Evolutionary conservation across 2,329 filamentous ascomycete genomes (phyloP), one percentile per base, ranked within the genome.

Genomic region (Colletotrichum ledebouriae): DNA sequence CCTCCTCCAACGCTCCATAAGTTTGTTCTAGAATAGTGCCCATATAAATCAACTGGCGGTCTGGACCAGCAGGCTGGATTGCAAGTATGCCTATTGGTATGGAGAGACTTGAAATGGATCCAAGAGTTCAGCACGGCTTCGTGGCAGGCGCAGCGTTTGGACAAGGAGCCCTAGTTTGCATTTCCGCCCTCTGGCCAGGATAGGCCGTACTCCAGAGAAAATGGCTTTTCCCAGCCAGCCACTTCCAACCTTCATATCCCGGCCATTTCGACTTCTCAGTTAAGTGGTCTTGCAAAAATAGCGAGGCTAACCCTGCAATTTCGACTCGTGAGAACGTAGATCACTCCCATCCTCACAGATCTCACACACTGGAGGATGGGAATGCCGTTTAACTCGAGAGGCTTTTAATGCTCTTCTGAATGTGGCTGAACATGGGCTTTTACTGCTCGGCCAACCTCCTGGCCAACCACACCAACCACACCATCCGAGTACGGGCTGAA

Each of bases 241-340:
- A 25, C 61, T 22, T 25, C 37, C 41, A 60, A 37, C 47, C 34
- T 50, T 6, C 42, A 9, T 42, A 49, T 39, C 29, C 42, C 55
- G 60, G 22, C 22, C 41, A 50, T 29, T 39, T 13, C 22, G 13
- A 15, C 22, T 50, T 49, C 46, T 11, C 15, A 10, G 13, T 33
- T 25, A 20, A 15, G 15, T 25, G 20, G 17, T 44, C 42, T 10
- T 10, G 33, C 11, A 25, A 6, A 6, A 2, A 20, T 25, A 46
- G 34, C 17, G 61, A 41, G 50, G 39, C 41, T 56, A 44, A 25
- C 66, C 66, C 22, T 20, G 56, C 49, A 25, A 49, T 39, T 33
- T 60, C 61, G 34, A 65, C 59, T 56, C 25, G 25, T n/a, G 34
- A 41, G 15, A 22, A 12, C 17, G 66, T 33, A 66, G 61, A 60